Base-by-base conservation (phyloP, 169 alveolate species). In the Theileria parva region DNA sequence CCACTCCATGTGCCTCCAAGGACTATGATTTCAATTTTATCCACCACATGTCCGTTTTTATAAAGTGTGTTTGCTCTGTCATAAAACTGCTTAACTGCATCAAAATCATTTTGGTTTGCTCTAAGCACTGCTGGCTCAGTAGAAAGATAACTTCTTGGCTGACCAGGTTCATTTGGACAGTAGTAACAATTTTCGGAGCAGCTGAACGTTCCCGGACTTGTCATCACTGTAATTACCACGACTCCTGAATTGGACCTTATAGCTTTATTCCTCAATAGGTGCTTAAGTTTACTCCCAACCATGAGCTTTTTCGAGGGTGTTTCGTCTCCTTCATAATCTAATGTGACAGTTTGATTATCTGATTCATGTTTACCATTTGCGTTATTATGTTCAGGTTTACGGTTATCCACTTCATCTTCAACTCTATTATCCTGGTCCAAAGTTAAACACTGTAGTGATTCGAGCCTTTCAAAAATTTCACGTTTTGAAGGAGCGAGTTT, bases 1-100 rank as follows among this genome's bases (percentile, higher is more conserved):
- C 97, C 95, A 81, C 95, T 91, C 99, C 99, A 96, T 17, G 99
- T 96, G 21, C 99, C 99, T 8, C 99, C 99, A 72, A 96, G 84
- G 19, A 96, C 97, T 48, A 96, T 87, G 37, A 96, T 89, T 79
- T 96, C 99, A 28, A 96, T 95, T 85, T 96, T 96, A 88, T 96
- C 99, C 39, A 95, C 91, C 5, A 85, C 93, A 80, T 94, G 98
- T 32, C 99, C 99, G 79, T 95, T 95, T 70, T 93, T 94, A 57
- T 93, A 93, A 15, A 96, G 91, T 0, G 98, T 96, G 53, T 86
- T 92, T 0, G 98, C 97, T 44, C 99, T 88, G 88, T 96, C 98
- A 66, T 92, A 92, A 72, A 96, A 96, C 86, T 96, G 99, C 50
- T 85, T 76, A 21, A 92, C 93, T 15, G 96, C 95, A 63, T 94